phyloP scores from a whole-genome alignment of 192 early-diverging fungal genomes.

The Spizellomyces punctatus region DNA sequence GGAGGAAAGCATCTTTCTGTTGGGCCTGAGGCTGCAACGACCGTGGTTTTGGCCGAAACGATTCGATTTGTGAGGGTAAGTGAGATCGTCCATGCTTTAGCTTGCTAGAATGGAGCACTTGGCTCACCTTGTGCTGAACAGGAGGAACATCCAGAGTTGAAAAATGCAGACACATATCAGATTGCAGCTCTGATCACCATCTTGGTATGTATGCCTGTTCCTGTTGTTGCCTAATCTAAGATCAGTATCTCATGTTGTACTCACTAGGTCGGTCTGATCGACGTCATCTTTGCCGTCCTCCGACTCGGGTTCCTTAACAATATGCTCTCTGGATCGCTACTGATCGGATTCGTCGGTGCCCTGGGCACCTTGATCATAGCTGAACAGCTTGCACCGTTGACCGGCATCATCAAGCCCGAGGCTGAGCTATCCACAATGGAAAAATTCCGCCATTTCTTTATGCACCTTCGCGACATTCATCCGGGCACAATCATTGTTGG shows the following conservation, averaged over 20 bases:
- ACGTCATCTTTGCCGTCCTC: not conserved
- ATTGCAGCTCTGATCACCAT: conserved; percentile 1
- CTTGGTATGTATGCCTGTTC: not conserved
- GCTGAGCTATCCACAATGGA: not conserved
- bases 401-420: not conserved
- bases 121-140: too few relatives aligned
- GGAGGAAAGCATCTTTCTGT: conserved; percentile 1
- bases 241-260: too few relatives aligned
- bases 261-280: not conserved
- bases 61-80: not conserved
- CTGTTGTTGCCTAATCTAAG: too few relatives aligned
- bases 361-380: not conserved
- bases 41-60: not conserved
- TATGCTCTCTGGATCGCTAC: not conserved
- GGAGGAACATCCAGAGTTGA: not conserved
- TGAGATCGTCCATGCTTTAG: too few relatives aligned
- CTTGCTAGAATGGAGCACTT: too few relatives aligned
- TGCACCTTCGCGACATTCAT: not conserved
- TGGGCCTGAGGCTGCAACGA: not conserved
- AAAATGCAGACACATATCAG: not conserved
- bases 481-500: not conserved
- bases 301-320: not conserved
- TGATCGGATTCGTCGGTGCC: not conserved
- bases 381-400: not conserved
- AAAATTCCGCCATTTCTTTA: not conserved